Evolutionary conservation across 2,329 filamentous ascomycete genomes (phyloP).

Genomic region (Didymella sp.): DNA sequence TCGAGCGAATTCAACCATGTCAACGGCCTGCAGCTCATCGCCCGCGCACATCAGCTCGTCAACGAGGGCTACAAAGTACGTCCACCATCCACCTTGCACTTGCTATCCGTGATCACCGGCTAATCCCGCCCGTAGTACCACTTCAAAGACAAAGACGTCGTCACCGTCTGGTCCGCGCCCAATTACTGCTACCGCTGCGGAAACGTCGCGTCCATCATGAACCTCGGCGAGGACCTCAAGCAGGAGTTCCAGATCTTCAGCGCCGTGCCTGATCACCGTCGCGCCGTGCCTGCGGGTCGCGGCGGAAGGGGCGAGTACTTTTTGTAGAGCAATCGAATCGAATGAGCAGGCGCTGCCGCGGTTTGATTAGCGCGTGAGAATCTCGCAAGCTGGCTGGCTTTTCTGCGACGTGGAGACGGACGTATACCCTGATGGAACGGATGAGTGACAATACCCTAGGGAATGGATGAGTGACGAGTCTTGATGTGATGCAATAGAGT

Average conservation of each 20-base stretch:
- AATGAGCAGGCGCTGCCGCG: too few relatives aligned
- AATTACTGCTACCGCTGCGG: slow-evolving; percentile 67
- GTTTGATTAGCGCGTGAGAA: too few relatives aligned
- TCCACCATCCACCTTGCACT: background rate
- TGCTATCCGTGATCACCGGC: background rate
- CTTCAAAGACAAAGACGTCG: slow-evolving; percentile 93
- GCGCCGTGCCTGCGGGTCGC: slow-evolving; percentile 74
- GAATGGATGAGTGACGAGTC: too few relatives aligned
- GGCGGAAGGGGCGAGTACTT: slow-evolving; percentile 60
- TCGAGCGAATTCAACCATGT: slow-evolving; percentile 80
- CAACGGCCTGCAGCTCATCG: slow-evolving; percentile 74
- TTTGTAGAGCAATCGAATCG: too few relatives aligned
- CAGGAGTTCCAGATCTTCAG: slow-evolving; percentile 93
- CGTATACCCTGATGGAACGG: too few relatives aligned
- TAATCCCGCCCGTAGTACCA: slow-evolving; percentile 71
- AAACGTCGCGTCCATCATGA: slow-evolving; percentile 84
- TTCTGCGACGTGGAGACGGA: too few relatives aligned
- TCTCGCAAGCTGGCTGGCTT: too few relatives aligned
- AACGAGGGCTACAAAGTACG: slow-evolving; percentile 76
- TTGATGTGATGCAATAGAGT: too few relatives aligned
- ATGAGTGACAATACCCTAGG: too few relatives aligned
- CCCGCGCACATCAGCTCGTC: slow-evolving; percentile 75
- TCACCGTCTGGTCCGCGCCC: slow-evolving; percentile 90
- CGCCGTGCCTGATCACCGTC: slow-evolving; percentile 83
- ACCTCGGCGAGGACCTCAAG: slow-evolving; percentile 88